phyloP scores from a whole-genome alignment of 192 early-diverging fungal species.

The Coemansia nantahalensis region DNA sequence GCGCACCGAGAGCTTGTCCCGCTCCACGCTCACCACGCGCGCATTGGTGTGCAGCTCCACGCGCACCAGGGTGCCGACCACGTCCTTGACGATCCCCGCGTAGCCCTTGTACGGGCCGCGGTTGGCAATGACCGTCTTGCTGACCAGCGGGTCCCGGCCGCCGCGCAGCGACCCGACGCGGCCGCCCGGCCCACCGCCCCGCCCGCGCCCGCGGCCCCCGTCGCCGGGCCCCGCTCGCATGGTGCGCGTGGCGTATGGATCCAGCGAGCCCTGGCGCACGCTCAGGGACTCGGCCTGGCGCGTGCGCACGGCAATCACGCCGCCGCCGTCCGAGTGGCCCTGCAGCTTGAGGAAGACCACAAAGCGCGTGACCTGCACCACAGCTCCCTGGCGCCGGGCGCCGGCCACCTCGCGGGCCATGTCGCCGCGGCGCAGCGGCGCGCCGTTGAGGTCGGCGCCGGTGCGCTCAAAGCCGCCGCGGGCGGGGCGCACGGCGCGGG shows the following conservation, averaged over 20 bases:
- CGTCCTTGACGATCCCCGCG: conserved; percentile 92
- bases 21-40: conserved; percentile 75
- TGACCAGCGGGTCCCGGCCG: conserved; percentile 56
- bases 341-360: conserved; percentile 78
- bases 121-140: conserved; percentile 78
- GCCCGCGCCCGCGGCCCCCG: conserved; percentile 28
- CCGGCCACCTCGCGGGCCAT: conserved; percentile 68
- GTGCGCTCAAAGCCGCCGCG: conserved; percentile 54
- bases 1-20: conserved; percentile 68
- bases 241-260: conserved; percentile 45
- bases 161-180: conserved; percentile 45
- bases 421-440: conserved; percentile 62
- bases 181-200: conserved; percentile 34
- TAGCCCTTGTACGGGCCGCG: conserved; percentile 97
- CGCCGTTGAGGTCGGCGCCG: conserved; percentile 57
- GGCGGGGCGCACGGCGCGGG: conserved; percentile 70
- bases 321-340: conserved; percentile 69
- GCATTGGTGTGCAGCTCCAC: conserved; percentile 93
- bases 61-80: conserved; percentile 64
- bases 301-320: conserved; percentile 72
- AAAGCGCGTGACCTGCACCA: conserved; percentile 80
- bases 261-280: conserved; percentile 27
- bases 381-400: conserved; percentile 63
- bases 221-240: conserved; percentile 14
- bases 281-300: conserved; percentile 58